Evolutionary conservation across 1,284 basidiomycete genomes (phyloP), one percentile per base, ranked within the genome.

Genomic region (Lignosus rhinocerotis): DNA sequence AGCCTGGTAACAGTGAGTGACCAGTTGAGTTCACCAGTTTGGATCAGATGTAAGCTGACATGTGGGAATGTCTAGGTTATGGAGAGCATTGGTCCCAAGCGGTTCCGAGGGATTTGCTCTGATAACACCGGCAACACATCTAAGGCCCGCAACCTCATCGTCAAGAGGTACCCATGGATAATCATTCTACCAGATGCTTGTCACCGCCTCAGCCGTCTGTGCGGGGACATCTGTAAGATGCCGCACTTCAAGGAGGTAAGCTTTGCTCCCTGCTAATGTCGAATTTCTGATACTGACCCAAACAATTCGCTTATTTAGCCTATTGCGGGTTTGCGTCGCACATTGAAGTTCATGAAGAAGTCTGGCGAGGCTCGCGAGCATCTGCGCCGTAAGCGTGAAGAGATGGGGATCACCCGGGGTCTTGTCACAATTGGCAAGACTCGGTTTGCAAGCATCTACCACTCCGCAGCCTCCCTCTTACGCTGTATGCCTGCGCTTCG

Each of bases 61-160:
- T 30, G n/a, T 41, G 16, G 8, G 32, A 25, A 38, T 39, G 9
- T 17, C 8, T 30, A 68, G 68, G 59, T 66, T 39, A 67, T 70
- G 14, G 43, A 57, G 5, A 31, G 30, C 2, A 59, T 72, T 50
- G 68, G 70, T 9, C 49, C 46, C 2, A 53, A 62, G 11, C 54
- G 50, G 4, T 71, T 76, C 56, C 56, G 62, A 32, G 68, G 50
- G 1, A 61, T 67, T 11, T 62, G 63, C 11, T 71, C 68, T 11
- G 71, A 76, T 51, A 70, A 69, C 46, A 73, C 73, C 3, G 71
- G 73, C 9, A 75, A 74, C 48, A 75, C 72, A 17, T 59, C 60
- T 11, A 50, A 62, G 14, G 59, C 55, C 14, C 61, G 72, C 0
- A 46, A 60, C 6, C 30, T 68, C 6, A 19, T 73, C 2, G 49